Evolutionary conservation across 192 early-diverging fungal genomes (phyloP).

Genomic region (Podila epicladia): DNA sequence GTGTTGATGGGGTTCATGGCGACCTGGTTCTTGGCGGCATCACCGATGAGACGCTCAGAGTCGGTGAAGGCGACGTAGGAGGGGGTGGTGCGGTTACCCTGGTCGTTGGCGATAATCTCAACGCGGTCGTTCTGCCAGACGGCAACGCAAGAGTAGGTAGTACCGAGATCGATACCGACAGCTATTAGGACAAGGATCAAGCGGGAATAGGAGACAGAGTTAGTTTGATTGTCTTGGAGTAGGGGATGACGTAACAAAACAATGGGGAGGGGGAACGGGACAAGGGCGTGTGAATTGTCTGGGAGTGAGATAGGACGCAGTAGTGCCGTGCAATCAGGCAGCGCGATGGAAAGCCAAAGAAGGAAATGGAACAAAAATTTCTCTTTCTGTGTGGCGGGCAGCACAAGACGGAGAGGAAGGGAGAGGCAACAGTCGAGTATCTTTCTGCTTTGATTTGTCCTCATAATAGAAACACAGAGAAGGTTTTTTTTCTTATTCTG

Average conservation of each 20-base stretch:
- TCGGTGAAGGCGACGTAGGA: conserved; percentile 98
- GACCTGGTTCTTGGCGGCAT: conserved; percentile 99
- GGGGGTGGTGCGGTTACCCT: conserved; percentile 98
- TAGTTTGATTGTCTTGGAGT: background rate
- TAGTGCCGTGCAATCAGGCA: background rate
- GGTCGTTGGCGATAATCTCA: conserved; percentile 99
- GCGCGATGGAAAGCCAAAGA: background rate
- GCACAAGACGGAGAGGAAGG: background rate
- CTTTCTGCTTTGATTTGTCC: no score
- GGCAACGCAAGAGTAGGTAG: conserved; percentile 95
- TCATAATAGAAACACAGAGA: no score
- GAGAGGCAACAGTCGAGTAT: background rate
- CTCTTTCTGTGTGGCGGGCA: background rate
- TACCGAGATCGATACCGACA: conserved; percentile 98
- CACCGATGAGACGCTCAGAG: conserved; percentile 97
- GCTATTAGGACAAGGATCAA: conserved; percentile 44
- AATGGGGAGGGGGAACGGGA: conserved; percentile 1
- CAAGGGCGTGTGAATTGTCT: conserved; percentile 5
- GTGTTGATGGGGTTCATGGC: conserved; percentile 99
- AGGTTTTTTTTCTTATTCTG: no score
- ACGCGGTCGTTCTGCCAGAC: conserved; percentile 84
- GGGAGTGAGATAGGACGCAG: background rate
- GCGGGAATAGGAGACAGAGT: background rate
- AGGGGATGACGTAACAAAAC: background rate
- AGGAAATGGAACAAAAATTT: conserved; percentile 46